phyloP scores from a whole-genome alignment of 257 asterid species.

The Fraxinus pennsylvanica region DNA sequence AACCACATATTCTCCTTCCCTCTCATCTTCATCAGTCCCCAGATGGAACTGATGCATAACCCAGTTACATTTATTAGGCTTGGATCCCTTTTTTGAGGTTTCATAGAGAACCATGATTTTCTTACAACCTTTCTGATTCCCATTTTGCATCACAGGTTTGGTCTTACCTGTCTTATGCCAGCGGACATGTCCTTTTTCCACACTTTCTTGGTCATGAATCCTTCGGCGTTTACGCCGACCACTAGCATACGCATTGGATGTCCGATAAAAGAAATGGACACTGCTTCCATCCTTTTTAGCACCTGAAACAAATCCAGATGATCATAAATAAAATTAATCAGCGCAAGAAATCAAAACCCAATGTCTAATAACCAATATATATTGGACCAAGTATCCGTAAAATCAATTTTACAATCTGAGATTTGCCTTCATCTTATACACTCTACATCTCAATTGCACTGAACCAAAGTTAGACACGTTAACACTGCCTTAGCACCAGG shows the following conservation, averaged over 20 bases:
- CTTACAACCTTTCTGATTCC: constrained; percentile 68
- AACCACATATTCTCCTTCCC: constrained; percentile 70
- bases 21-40: constrained; percentile 70
- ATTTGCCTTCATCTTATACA: background rate
- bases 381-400: background rate
- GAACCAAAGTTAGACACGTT: background rate
- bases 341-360: background rate
- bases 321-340: background rate
- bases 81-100: constrained; percentile 49
- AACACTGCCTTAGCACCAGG: background rate
- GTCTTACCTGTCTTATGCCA: constrained; percentile 99
- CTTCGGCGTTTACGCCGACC: constrained; percentile 85
- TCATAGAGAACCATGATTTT: constrained; percentile 89
- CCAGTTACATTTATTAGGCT: constrained; percentile 76
- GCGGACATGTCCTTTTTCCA: constrained; percentile 47
- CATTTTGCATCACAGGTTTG: constrained; percentile 55
- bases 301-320: constrained; percentile 45
- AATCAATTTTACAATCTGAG: background rate
- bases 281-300: constrained; percentile 88
- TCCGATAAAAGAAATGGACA: constrained; percentile 67
- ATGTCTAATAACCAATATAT: background rate
- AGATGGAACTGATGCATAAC: constrained; percentile 95
- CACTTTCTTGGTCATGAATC: constrained; percentile 43
- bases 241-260: constrained; percentile 71
- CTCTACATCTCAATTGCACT: background rate